Evolutionary conservation across 768 basidiomycete genomes (phyloP), one percentile per base, ranked within the genome.

Genomic region (Hemileccinum impolitum): DNA sequence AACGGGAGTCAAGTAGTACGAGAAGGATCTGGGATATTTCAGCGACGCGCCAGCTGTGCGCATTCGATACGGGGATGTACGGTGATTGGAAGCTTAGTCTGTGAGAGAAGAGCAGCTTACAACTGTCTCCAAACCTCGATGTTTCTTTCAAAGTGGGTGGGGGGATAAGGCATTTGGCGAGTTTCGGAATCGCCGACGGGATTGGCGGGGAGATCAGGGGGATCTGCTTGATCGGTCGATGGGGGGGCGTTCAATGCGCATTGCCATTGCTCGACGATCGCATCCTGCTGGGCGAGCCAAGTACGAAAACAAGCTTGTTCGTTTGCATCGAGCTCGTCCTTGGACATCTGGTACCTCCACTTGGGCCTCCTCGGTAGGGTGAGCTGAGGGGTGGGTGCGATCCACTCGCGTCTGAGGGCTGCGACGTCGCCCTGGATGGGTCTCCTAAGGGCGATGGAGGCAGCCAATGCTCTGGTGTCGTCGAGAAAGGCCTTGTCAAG

Each of bases 121-220:
- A 97, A 70, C 71, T 97, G 95, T 54, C 94, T 71, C 94, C 94
- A 97, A 13, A 96, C 93, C 62, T 96, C 90, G 39, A 96, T 60
- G 65, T 97, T 96, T 36, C 89, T 78, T 68, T 96, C 94, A 65
- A 83, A 96, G 67, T 85, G 84, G 1, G 87, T 84, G 2, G 87
- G 82, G 4, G 89, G 86, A 38, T 72, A 70, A 10, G 82, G 82
- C 77, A 84, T 73, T 12, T 28, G 43, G 4, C 32, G 43, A n/a
- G 51, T 51, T 31, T 54, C 55, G 42, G 57, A 65, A 38, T 52
- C 55, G 14, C 30, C 46, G 40, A 48, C 11, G 6, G 37, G 44
- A 51, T 52, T 52, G 5, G 39, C 37, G 26, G 38, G 10, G n/a
- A 38, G 18, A 47, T 13, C 30, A 30, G 38, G 10, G n/a, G 40